Percentiles rank a stretch among this genome's conserved stretches.
phyloP scores from a whole-genome alignment of 2,329 filamentous ascomycete genomes.

The Diaporthe destruens region DNA sequence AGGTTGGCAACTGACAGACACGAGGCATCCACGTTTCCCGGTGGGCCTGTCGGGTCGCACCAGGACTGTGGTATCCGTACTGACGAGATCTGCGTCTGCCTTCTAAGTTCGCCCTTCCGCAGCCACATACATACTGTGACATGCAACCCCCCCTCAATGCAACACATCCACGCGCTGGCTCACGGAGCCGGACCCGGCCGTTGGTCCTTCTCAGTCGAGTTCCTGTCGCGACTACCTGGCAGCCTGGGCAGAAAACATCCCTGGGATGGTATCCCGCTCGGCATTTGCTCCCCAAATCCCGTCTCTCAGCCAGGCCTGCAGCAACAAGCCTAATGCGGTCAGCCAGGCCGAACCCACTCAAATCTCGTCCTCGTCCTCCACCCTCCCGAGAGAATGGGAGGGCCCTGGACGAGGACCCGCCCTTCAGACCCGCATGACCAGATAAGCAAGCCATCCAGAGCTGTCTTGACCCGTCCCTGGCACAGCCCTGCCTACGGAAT shows the following conservation, averaged over 20 bases:
- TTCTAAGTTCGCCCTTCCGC: no score
- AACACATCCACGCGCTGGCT: neutral
- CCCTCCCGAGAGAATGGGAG: neutral
- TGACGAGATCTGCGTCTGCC: slow-evolving; percentile 10
- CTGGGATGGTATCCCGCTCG: slow-evolving; percentile 1
- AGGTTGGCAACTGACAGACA: slow-evolving; percentile 35
- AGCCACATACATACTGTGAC: neutral
- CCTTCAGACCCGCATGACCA: slow-evolving; percentile 12
- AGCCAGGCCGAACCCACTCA: slow-evolving; percentile 9
- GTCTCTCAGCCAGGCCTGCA: slow-evolving; percentile 12
- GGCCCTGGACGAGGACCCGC: neutral
- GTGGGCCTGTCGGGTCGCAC: neutral
- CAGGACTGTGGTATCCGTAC: no score
- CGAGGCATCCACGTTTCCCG: slow-evolving; percentile 31
- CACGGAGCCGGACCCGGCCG: slow-evolving; percentile 28
- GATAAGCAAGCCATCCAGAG: slow-evolving; percentile 4
- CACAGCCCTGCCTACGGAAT: slow-evolving; percentile 24
- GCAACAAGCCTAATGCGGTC: slow-evolving; percentile 23
- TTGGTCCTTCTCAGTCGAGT: neutral
- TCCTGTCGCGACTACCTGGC: neutral
- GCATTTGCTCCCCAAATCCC: slow-evolving; percentile 31
- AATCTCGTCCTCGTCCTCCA: neutral
- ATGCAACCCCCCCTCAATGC: neutral
- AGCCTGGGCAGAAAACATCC: slow-evolving; percentile 1
- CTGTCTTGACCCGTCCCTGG: neutral